Base-by-base conservation (phyloP, 495 filamentous ascomycete species). In the Staphylotrichum tortipilum region DNA sequence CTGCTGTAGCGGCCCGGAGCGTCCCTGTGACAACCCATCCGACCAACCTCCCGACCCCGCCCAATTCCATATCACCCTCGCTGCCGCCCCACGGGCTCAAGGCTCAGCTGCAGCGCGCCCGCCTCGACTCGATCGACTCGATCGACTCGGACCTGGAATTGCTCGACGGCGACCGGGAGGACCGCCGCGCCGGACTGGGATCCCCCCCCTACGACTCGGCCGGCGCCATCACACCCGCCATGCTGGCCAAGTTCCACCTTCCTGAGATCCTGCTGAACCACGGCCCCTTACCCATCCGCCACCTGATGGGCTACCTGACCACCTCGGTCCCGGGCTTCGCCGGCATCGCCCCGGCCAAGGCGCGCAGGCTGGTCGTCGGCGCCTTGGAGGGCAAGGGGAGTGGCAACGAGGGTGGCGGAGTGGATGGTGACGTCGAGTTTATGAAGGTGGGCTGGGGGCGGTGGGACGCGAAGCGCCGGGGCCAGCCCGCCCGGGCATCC, bases 381-480 rank as follows among this genome's bases (percentile, higher is more conserved):
- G 89, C 89, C 30, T 66, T 95, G 29, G 89, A 95, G 68, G 78
- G 82, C 57, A 81, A 84, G 52, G 82, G 82, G 51, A 76, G 68
- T 35, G 78, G 76, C 28, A 77, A 73, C 48, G 79, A 81, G 56
- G 77, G 71, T 24, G 78, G 79, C 33, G 87, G 83, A 44, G 74
- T 83, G 35, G 68, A 83, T 46, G 82, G 85, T 56, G 86, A 91
- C 46, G 86, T 97, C 46, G 76, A 85, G 56, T 98, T 96, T 59
- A 85, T 94, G 64, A 98, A 98, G 71, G 85, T 95, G 50, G 92
- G 92, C 50, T 98, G 92, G 92, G 92, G 92, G 41, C 82, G 88
- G 39, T 98, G 92, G 92, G 84, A 92, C 66, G 91, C 91, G 49
- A 82, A 78, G 57, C 76, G 77, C 63, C 79, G 81, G 47, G 86